phyloP scores from a whole-genome alignment of 202 grass and related monocot species.

The Musa balbisiana region DNA sequence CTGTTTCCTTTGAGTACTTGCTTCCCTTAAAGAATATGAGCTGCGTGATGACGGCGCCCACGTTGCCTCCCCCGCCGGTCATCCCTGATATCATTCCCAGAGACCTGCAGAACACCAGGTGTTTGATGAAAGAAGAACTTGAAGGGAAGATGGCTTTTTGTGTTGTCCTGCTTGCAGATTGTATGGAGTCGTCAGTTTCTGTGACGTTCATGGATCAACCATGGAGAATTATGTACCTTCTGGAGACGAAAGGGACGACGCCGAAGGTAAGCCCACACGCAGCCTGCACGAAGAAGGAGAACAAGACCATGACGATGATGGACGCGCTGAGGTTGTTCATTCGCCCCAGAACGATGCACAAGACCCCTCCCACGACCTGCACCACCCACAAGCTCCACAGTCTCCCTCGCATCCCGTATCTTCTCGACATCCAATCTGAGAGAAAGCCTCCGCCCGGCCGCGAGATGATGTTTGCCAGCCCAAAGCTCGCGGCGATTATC shows the following conservation, averaged over 20 bases:
- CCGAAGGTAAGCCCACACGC: conserved; percentile 73
- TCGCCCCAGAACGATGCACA: conserved; percentile 59
- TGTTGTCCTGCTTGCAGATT: not conserved
- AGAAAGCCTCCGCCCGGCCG: conserved; percentile 56
- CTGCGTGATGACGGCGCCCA: conserved; percentile 69
- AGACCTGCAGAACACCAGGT: conserved; percentile 29
- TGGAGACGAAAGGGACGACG: conserved; percentile 72
- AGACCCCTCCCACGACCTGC: conserved; percentile 53
- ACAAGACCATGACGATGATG: conserved; percentile 58
- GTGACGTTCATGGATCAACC: too few relatives aligned
- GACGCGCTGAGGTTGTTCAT: conserved; percentile 45
- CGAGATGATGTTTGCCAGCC: conserved; percentile 74
- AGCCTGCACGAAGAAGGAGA: conserved; percentile 79
- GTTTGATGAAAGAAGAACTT: not conserved
- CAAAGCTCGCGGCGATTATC: conserved; percentile 76
- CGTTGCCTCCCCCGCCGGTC: conserved; percentile 64
- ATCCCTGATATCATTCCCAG: conserved; percentile 78
- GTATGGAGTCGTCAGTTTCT: not conserved
- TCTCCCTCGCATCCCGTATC: conserved; percentile 66
- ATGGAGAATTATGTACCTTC: conserved; percentile 20
- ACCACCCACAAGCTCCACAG: conserved; percentile 77
- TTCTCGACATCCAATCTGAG: conserved; percentile 57
- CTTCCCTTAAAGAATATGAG: conserved; percentile 68
- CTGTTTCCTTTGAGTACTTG: conserved; percentile 68
- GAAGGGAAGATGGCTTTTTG: not conserved